Evolutionary conservation across 225 moss, liverwort and hornwort genomes (phyloP).

Genomic region (Bryoerythrophyllum caledonicum): DNA sequence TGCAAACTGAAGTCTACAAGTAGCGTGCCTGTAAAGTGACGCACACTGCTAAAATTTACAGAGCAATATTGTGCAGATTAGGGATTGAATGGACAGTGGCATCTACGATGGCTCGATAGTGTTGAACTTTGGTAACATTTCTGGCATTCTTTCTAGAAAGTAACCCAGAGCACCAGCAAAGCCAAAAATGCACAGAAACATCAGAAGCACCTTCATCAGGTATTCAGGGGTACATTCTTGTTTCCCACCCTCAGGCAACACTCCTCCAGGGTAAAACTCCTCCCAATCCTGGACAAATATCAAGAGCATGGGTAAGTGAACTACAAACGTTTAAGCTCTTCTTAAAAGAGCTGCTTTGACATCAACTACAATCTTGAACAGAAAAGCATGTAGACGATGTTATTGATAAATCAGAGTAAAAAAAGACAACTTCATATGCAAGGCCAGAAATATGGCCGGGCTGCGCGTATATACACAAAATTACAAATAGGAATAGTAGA

Average conservation of each 20-base stretch:
- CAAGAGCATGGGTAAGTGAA: constrained; percentile 14
- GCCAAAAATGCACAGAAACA: constrained; percentile 50
- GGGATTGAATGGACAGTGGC: not conserved
- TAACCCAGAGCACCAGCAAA: constrained; percentile 55
- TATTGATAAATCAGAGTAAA: not conserved
- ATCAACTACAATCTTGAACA: constrained; percentile 6
- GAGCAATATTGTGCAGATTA: not conserved
- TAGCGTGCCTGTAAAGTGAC: not conserved
- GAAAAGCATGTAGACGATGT: not conserved
- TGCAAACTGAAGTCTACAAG: constrained; percentile 8
- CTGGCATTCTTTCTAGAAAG: constrained; percentile 61
- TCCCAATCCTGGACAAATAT: constrained; percentile 44
- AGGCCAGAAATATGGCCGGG: not conserved
- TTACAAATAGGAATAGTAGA: not conserved
- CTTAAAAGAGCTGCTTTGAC: not conserved
- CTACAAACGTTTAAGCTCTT: not conserved
- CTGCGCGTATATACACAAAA: too few relatives aligned
- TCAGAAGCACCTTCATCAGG: constrained; percentile 40
- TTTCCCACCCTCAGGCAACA: constrained; percentile 60
- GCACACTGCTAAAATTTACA: constrained; percentile 14
- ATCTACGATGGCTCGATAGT: constrained; percentile 49
- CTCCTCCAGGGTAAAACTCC: constrained; percentile 58
- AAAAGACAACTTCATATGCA: not conserved
- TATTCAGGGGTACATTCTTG: constrained; percentile 58
- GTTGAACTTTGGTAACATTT: constrained; percentile 38